Conservation (phyloP, 352 stramenopile species). For the Thalassiosira hispida region DNA sequence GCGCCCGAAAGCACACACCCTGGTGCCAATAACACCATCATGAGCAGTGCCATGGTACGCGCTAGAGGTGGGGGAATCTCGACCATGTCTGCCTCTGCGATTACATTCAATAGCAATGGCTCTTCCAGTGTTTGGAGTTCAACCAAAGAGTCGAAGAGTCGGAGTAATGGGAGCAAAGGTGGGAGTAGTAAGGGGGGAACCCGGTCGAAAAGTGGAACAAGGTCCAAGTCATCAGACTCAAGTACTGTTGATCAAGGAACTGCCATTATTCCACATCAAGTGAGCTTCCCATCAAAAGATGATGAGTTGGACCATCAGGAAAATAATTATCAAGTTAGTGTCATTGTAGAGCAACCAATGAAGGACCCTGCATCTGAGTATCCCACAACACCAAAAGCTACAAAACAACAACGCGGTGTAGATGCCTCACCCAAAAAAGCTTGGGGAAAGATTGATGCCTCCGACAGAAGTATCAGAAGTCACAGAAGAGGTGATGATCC, state of each 20-base stretch:
- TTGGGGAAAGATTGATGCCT: too few relatives aligned
- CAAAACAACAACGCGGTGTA: too few relatives aligned
- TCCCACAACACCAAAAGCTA: too few relatives aligned
- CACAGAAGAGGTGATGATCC: too few relatives aligned
- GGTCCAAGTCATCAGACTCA: too few relatives aligned
- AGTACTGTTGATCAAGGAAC: background rate
- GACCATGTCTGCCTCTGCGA: constrained; percentile 2
- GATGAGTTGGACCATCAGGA: too few relatives aligned
- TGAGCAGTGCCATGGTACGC: background rate
- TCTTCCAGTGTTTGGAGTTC: background rate
- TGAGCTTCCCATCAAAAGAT: background rate
- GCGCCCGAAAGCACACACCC: background rate
- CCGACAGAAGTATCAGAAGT: too few relatives aligned
- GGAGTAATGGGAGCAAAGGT: background rate
- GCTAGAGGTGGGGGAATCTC: background rate
- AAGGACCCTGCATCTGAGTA: too few relatives aligned
- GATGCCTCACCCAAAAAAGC: too few relatives aligned
- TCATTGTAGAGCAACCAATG: too few relatives aligned
- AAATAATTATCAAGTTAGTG: too few relatives aligned
- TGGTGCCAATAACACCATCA: background rate
- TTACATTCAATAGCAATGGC: constrained; percentile 2
- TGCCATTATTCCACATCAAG: constrained; percentile 2
- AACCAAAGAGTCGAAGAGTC: background rate
- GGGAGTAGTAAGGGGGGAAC: background rate
- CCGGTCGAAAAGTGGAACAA: background rate